These are phyloP conservation scores for Yarrowia sp. DNA, from an alignment of 805 yeast species.

Conservation along the genomic window DNA sequence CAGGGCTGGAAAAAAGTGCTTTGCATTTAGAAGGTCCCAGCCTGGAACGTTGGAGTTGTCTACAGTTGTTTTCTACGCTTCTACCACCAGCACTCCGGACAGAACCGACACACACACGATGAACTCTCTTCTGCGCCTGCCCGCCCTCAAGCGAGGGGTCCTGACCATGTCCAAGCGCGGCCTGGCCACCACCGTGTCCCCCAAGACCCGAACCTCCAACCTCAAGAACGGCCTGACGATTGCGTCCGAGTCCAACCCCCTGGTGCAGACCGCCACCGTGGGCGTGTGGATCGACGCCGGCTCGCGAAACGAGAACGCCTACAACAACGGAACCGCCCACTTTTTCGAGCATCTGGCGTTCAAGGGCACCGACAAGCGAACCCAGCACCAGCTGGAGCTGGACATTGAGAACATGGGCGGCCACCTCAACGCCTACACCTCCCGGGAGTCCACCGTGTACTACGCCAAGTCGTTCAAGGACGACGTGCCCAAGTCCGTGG, in stretches of 20 bases:
- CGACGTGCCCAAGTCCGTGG: constrained; percentile 85
- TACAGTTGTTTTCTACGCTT: too few species aligned
- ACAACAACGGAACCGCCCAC: constrained; percentile 95
- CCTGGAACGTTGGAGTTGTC: too few species aligned
- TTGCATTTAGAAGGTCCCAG: too few species aligned
- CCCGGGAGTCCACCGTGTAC: constrained; percentile 96
- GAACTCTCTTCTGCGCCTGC: constrained; percentile 39
- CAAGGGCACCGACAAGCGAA: constrained; percentile 85
- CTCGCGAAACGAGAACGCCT: constrained; percentile 87
- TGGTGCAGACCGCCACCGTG: constrained; percentile 92
- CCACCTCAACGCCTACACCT: constrained; percentile 97
- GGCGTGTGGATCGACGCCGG: constrained; percentile 99
- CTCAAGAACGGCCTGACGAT: constrained; percentile 93
- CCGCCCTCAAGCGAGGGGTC: constrained; percentile 39
- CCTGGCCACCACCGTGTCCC: constrained; percentile 43
- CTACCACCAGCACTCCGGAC: too few species aligned
- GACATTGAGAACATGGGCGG: constrained; percentile 97
- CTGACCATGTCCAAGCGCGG: constrained; percentile 36
- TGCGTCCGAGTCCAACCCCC: constrained; percentile 87
- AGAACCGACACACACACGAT: neutral
- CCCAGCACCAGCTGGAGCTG: constrained; percentile 82
- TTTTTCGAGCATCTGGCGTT: constrained; percentile 95
- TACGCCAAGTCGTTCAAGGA: constrained; percentile 85
- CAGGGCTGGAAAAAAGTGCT: constrained; percentile 30
- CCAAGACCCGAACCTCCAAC: constrained; percentile 69